These are phyloP conservation scores for Sodiomyces alkalinus DNA, from an alignment of 2,329 filamentous ascomycete genomes.

Conservation along the genomic window DNA sequence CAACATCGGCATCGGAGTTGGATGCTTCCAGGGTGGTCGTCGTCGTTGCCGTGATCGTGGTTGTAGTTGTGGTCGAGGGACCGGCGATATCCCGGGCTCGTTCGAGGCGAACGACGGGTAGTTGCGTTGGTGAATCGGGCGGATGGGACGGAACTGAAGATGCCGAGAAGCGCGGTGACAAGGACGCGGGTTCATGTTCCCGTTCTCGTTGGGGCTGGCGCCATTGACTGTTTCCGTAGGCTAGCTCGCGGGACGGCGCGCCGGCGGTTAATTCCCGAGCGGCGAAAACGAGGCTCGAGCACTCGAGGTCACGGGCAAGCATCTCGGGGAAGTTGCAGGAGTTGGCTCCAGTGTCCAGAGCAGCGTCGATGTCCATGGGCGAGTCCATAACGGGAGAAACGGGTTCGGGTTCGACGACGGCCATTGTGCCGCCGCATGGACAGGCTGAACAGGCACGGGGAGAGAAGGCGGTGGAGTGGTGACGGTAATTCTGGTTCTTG, in stretches of 20 bases:
- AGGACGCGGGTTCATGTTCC: no score
- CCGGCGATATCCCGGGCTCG: no score
- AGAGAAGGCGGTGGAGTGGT: constrained; percentile 3
- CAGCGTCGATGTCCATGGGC: constrained; percentile 9
- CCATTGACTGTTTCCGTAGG: constrained; percentile 11
- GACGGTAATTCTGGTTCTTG: no score
- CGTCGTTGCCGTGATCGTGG: constrained; percentile 5
- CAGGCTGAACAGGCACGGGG: constrained; percentile 1
- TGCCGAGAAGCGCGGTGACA: no score
- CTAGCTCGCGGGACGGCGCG: constrained; percentile 22
- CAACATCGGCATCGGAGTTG: constrained; percentile 11
- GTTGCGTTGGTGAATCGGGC: constrained; percentile 7
- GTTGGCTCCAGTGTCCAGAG: no score
- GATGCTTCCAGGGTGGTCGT: constrained; percentile 9
- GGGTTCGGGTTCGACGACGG: background rate
- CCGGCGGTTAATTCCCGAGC: constrained; percentile 38
- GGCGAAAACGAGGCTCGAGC: constrained; percentile 30
- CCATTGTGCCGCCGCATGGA: constrained; percentile 2
- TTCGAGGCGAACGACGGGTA: background rate
- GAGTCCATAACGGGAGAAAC: background rate
- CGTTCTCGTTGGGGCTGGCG: constrained; percentile 1
- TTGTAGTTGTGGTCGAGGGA: no score
- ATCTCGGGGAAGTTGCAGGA: constrained; percentile 39
- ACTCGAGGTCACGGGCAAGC: constrained; percentile 37
- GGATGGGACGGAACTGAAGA: constrained; percentile 5